Conservation (phyloP, 2,329 filamentous ascomycete genomes). For the Colletotrichum cuscutae region DNA sequence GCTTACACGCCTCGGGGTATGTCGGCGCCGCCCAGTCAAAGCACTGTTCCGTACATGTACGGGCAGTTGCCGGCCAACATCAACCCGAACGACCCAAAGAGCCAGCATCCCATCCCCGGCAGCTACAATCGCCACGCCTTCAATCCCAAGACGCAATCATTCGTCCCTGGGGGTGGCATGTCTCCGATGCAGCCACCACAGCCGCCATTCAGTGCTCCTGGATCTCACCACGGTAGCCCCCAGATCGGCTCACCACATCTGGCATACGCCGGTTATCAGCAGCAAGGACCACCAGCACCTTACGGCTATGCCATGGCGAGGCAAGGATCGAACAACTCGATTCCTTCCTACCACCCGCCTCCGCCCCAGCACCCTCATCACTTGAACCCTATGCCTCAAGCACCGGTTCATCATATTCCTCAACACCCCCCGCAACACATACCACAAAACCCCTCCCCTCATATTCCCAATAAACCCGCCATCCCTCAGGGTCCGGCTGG, state of each 20-base stretch:
- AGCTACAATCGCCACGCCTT: slow-evolving; percentile 88
- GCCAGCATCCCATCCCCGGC: slow-evolving; percentile 84
- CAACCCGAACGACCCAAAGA: slow-evolving; percentile 77
- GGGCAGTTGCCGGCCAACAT: slow-evolving; percentile 79
- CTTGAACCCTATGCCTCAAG: slow-evolving; percentile 48
- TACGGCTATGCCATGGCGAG: slow-evolving; percentile 67
- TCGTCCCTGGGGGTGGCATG: slow-evolving; percentile 73
- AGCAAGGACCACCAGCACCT: slow-evolving; percentile 55
- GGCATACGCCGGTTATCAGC: slow-evolving; percentile 60
- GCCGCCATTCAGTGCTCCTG: slow-evolving; percentile 58
- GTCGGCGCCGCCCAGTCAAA: slow-evolving; percentile 35
- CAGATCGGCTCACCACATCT: slow-evolving; percentile 63
- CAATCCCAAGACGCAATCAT: slow-evolving; percentile 94
- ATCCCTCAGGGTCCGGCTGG: slow-evolving; percentile 52
- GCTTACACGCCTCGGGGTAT: slow-evolving; percentile 44
- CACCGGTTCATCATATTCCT: slow-evolving; percentile 45
- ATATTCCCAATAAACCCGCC: slow-evolving; percentile 58
- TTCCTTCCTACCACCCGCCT: slow-evolving; percentile 59
- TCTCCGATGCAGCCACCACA: slow-evolving; percentile 59
- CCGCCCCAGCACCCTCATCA: slow-evolving; percentile 50
- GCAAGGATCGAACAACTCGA: slow-evolving; percentile 65
- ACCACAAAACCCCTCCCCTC: slow-evolving; percentile 52
- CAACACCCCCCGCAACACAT: slow-evolving; percentile 53
- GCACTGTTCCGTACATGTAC: slow-evolving; percentile 74
- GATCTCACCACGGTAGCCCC: slow-evolving; percentile 63